phyloP scores from a whole-genome alignment of 345 rosid species.

The Tarenaya hassleriana region DNA sequence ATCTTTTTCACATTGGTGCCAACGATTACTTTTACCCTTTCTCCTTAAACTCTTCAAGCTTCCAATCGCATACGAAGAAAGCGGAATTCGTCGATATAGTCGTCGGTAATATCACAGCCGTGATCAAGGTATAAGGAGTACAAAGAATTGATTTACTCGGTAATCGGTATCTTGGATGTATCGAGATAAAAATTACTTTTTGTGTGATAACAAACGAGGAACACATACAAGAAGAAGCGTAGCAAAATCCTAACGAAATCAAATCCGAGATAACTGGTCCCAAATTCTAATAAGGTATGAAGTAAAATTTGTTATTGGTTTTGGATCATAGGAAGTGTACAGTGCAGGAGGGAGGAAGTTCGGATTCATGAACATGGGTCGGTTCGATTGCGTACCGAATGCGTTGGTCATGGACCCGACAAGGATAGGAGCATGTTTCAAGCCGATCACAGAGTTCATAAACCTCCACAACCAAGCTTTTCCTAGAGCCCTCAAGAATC shows the following conservation, averaged over 20 bases:
- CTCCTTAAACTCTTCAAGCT: slow-evolving; percentile 45
- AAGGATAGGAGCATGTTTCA: slow-evolving; percentile 43
- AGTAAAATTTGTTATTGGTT: too few relatives aligned
- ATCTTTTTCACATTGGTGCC: slow-evolving; percentile 57
- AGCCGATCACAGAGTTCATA: slow-evolving; percentile 32
- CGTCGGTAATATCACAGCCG: slow-evolving; percentile 44
- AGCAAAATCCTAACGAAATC: too few relatives aligned
- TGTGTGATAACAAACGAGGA: too few relatives aligned
- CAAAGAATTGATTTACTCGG: too few relatives aligned
- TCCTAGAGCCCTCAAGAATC: slow-evolving; percentile 30
- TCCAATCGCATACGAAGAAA: slow-evolving; percentile 29
- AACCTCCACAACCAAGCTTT: slow-evolving; percentile 53
- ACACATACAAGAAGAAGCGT: too few relatives aligned
- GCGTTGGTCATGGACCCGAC: slow-evolving; percentile 29
- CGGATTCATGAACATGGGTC: slow-evolving; percentile 51
- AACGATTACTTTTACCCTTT: slow-evolving; percentile 65
- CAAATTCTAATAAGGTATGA: too few relatives aligned
- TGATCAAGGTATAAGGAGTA: slow-evolving; percentile 29
- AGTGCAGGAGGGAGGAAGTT: slow-evolving; percentile 61
- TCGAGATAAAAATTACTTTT: too few relatives aligned
- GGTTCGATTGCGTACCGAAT: slow-evolving; percentile 53
- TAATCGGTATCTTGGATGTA: too few relatives aligned
- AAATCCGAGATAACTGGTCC: too few relatives aligned
- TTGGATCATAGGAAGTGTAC: slow-evolving; percentile 63
- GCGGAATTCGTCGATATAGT: slow-evolving; percentile 36